Conservation (phyloP, 768 basidiomycete species). For the Chalciporus sphaerocephalus region DNA sequence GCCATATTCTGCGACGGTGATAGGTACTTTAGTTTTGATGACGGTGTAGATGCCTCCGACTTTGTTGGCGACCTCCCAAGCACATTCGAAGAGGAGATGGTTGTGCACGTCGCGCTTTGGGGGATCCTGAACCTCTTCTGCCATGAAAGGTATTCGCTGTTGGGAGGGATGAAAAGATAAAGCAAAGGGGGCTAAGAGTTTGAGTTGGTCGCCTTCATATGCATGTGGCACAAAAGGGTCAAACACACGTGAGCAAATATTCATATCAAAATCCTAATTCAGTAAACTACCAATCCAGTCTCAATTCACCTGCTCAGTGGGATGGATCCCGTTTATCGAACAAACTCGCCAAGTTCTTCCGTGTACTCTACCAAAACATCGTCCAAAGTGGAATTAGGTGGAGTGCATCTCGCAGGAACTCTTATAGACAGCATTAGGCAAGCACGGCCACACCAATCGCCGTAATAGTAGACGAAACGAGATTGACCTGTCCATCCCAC, state of each 20-base stretch:
- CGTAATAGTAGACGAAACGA: slow-evolving; percentile 40
- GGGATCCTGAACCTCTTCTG: slow-evolving; percentile 17
- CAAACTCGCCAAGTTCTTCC: neutral
- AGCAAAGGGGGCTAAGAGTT: slow-evolving; percentile 1
- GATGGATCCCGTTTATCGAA: neutral
- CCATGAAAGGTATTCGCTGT: slow-evolving; percentile 14
- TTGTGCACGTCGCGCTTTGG: slow-evolving; percentile 68
- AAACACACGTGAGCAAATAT: slow-evolving; percentile 18
- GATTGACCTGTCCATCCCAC: slow-evolving; percentile 35
- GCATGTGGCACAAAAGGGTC: neutral
- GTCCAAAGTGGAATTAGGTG: neutral
- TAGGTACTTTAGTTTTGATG: slow-evolving; percentile 98
- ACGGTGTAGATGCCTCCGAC: slow-evolving; percentile 99
- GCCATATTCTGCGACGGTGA: slow-evolving; percentile 94
- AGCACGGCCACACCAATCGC: slow-evolving; percentile 34
- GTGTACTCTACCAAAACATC: neutral
- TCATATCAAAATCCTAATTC: slow-evolving; percentile 16
- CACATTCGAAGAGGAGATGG: slow-evolving; percentile 87
- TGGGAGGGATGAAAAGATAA: neutral
- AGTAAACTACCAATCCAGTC: slow-evolving; percentile 18
- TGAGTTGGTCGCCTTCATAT: slow-evolving; percentile 9
- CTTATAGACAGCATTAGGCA: slow-evolving; percentile 22
- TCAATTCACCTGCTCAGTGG: neutral
- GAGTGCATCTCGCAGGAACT: neutral
- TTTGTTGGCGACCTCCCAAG: slow-evolving; percentile 99